Conservation (phyloP, 2,329 filamentous ascomycete species). For the Chaetomium strumarium region DNA sequence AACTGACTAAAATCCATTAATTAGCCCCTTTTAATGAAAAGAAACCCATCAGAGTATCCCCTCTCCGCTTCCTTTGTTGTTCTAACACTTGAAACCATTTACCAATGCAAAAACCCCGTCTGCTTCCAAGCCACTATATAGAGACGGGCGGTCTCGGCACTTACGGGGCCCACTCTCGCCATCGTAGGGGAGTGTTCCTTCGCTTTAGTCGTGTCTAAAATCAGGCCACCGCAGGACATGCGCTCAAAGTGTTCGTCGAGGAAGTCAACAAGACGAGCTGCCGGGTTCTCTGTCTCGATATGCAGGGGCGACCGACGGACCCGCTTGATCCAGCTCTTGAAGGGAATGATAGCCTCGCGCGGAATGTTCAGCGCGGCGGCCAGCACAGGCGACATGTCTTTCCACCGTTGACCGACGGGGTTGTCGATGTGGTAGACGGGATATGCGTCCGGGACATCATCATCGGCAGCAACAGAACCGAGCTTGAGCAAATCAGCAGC, state of each 20-base stretch:
- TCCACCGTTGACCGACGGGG: constrained; percentile 28
- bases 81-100: no score
- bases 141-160: no score
- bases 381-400: background rate
- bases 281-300: constrained; percentile 1
- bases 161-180: no score
- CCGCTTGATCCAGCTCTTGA: background rate
- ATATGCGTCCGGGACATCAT: constrained; percentile 4
- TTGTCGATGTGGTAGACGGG: constrained; percentile 30
- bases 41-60: no score
- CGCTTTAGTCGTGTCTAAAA: background rate
- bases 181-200: constrained; percentile 5
- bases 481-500: constrained; percentile 27
- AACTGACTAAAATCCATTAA: no score
- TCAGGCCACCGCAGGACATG: constrained; percentile 1
- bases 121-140: no score
- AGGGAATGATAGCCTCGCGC: background rate
- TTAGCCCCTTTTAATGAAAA: no score
- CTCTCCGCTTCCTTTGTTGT: no score
- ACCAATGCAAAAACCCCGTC: no score
- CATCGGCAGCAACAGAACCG: no score
- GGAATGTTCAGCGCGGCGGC: background rate
- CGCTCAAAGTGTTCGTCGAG: constrained; percentile 1
- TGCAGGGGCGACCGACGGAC: background rate
- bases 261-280: constrained; percentile 1